Evolutionary conservation across 768 basidiomycete genomes (phyloP), one percentile per base, ranked within the genome.

Genomic region (Inosperma sp.): DNA sequence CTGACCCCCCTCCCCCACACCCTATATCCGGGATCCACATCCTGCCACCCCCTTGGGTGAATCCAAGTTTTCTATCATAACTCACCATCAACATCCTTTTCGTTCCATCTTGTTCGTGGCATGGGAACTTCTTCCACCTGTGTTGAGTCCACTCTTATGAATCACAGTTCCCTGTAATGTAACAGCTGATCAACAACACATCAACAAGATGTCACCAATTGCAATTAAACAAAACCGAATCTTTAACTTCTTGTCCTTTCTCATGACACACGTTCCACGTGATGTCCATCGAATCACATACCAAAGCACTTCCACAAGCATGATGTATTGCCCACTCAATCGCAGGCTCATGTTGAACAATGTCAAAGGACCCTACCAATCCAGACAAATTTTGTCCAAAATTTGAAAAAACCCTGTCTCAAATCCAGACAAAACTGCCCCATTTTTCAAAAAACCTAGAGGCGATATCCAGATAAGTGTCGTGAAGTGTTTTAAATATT

Each of bases 141-240:
- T 99, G 63, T 98, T 98, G 40, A 95, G 71, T 54, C 96, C 96
- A 57, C 91, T 93, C 72, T 94, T 94, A 68, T 99, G 96, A 40
- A 99, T 97, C 53, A 99, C 74, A 3, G 94, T 98, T 1, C 96
- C 96, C 36, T 98, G 94, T 35, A 99, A 73, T 1, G 96, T 96
- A 17, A 99, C 96, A 53, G 94, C 96, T 94, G 51, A 5, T 37
- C 47, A 3, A n/a, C n/a, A n/a, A n/a, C n/a, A n/a, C n/a, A n/a
- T n/a, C n/a, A n/a, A n/a, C n/a, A n/a, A n/a, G n/a, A n/a, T n/a
- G n/a, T n/a, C n/a, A n/a, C n/a, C n/a, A n/a, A n/a, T n/a, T n/a
- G n/a, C n/a, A n/a, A n/a, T n/a, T n/a, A 21, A n/a, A 53, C 62
- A 44, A 12, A 44, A 79, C 29, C 51, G n/a, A n/a, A 94, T 94